phyloP scores from a whole-genome alignment of 352 stramenopile genomes.

The Ophiocytium majus region DNA sequence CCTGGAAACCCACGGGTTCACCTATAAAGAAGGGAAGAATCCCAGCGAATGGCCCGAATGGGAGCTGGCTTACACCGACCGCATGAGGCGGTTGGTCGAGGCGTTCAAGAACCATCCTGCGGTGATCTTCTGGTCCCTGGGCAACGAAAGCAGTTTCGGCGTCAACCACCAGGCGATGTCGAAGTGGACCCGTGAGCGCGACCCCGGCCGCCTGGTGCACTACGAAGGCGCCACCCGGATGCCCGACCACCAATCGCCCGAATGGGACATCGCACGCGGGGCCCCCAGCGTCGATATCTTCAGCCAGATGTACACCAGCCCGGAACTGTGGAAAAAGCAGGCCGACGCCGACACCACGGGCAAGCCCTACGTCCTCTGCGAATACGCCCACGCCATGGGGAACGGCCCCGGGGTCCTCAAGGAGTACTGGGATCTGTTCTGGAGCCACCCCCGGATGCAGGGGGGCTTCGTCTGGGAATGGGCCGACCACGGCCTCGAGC shows the following conservation, averaged over 20 bases:
- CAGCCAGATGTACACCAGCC: not conserved
- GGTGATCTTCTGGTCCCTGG: slow-evolving; percentile 62
- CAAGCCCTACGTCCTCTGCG: slow-evolving; percentile 70
- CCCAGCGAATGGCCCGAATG: no score
- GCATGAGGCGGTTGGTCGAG: slow-evolving; percentile 58
- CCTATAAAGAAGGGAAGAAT: slow-evolving; percentile 23
- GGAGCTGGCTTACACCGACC: slow-evolving; percentile 45
- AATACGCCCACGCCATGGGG: slow-evolving; percentile 75
- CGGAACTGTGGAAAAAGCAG: slow-evolving; percentile 8
- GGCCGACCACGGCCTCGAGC: slow-evolving; percentile 69
- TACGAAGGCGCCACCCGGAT: no score
- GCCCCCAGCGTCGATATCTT: not conserved
- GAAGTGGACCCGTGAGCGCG: not conserved
- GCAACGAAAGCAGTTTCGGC: slow-evolving; percentile 62
- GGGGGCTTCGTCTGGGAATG: slow-evolving; percentile 78
- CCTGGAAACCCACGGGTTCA: slow-evolving; percentile 42
- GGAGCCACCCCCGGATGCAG: slow-evolving; percentile 61
- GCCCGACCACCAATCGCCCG: no score
- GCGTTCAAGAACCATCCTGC: slow-evolving; percentile 60
- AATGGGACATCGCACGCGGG: not conserved
- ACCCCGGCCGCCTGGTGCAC: not conserved
- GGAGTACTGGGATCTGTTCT: slow-evolving; percentile 71
- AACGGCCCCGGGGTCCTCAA: slow-evolving; percentile 69
- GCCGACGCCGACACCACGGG: slow-evolving; percentile 34
- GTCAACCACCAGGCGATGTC: slow-evolving; percentile 32